A percentile compares a stretch with the other conserved stretches of the same genome.
Conservation (phyloP, 352 stramenopile genomes). For the Discostella stelligera region DNA sequence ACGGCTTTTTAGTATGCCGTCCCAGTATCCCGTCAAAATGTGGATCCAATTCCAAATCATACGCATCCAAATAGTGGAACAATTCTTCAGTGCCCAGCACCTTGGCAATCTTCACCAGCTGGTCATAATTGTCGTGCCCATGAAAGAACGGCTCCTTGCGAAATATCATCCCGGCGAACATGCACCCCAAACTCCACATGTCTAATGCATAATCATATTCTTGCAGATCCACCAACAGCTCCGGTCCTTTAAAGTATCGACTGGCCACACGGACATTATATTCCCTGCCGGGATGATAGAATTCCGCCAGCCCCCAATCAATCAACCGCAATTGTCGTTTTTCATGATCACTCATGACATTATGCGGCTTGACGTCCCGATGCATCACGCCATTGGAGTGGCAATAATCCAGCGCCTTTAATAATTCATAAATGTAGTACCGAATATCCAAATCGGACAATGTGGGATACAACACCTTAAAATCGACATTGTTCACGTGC, state of each 20-base stretch:
- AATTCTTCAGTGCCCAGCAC: slow-evolving; percentile 97
- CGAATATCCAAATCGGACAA: slow-evolving; percentile 97
- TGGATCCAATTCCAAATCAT: slow-evolving; percentile 97
- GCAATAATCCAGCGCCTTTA: slow-evolving; percentile 97
- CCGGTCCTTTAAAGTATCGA: slow-evolving; percentile 99
- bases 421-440: slow-evolving; percentile 98
- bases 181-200: slow-evolving; percentile 98
- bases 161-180: slow-evolving; percentile 99
- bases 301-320: slow-evolving; percentile 99
- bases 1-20: slow-evolving; percentile 96
- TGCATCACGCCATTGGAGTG: slow-evolving; percentile 99
- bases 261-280: slow-evolving; percentile 99
- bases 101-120: slow-evolving; percentile 99
- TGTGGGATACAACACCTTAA: slow-evolving; percentile 99
- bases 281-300: slow-evolving; percentile 97
- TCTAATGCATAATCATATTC: slow-evolving; percentile 99
- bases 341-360: slow-evolving; percentile 99
- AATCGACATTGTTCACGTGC: slow-evolving; percentile 99
- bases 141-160: slow-evolving; percentile 99
- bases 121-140: slow-evolving; percentile 99
- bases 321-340: slow-evolving; percentile 97
- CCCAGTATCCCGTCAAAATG: slow-evolving; percentile 98
- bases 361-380: slow-evolving; percentile 99
- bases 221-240: slow-evolving; percentile 98
- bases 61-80: slow-evolving; percentile 98